Evolutionary conservation across 306 rosid species (phyloP).

Genomic region (Castanea sativa): DNA sequence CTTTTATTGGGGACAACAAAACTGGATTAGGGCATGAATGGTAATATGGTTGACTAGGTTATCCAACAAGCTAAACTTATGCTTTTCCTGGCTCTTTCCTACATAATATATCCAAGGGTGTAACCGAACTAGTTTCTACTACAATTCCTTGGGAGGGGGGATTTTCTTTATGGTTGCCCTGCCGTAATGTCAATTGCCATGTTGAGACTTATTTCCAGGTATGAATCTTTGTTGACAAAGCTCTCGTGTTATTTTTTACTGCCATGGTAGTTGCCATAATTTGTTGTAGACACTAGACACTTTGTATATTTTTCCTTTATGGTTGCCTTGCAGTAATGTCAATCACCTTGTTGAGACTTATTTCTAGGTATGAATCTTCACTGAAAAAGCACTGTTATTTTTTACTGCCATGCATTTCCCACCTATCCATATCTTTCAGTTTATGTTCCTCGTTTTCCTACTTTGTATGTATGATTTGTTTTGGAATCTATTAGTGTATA

Average conservation of each 20-base stretch:
- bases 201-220: not conserved
- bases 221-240: not conserved
- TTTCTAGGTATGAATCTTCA: not conserved
- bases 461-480: not conserved
- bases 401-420: not conserved
- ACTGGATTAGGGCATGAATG: not conserved
- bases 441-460: not conserved
- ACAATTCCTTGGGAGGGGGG: not conserved
- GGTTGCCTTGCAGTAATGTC: too few relatives aligned
- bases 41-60: not conserved
- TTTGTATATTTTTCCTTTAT: too few relatives aligned
- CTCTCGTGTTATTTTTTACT: not conserved
- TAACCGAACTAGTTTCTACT: not conserved
- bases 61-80: not conserved
- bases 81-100: not conserved
- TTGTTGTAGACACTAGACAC: not conserved
- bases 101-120: not conserved
- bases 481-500: not conserved
- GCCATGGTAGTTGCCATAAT: not conserved
- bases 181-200: not conserved
- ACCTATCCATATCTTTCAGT: not conserved
- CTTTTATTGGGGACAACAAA: not conserved
- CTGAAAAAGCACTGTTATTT: not conserved
- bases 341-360: not conserved
- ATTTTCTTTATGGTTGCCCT: not conserved